phyloP scores from a whole-genome alignment of 2,329 filamentous ascomycete genomes.

The Ploettnerulaceae sp. region DNA sequence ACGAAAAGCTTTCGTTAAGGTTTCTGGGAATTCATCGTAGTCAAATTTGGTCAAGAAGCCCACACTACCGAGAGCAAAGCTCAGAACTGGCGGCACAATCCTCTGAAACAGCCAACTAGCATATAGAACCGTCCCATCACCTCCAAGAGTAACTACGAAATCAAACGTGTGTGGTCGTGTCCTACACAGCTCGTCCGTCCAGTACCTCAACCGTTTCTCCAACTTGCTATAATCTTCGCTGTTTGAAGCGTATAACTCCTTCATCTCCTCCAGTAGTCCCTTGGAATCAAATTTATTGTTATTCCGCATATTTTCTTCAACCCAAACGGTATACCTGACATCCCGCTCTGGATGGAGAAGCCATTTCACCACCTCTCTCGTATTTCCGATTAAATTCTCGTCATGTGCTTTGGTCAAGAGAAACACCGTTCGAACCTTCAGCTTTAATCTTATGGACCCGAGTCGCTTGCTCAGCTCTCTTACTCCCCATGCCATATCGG shows the following conservation, averaged over 20 bases:
- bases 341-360: constrained; percentile 66
- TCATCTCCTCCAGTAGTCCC: constrained; percentile 62
- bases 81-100: constrained; percentile 87
- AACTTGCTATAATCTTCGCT: constrained; percentile 24
- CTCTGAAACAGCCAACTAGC: constrained; percentile 96
- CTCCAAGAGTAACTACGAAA: constrained; percentile 86
- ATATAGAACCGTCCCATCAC: constrained; percentile 95
- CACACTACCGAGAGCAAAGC: constrained; percentile 84
- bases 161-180: constrained; percentile 83
- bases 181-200: constrained; percentile 75
- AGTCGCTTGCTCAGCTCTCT: constrained; percentile 83
- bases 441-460: constrained; percentile 74
- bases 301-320: constrained; percentile 69
- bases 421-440: constrained; percentile 79
- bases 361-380: constrained; percentile 75
- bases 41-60: constrained; percentile 98
- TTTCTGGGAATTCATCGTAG: constrained; percentile 68
- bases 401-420: constrained; percentile 92
- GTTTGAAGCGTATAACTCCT: constrained; percentile 39
- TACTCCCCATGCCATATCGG: constrained; percentile 96
- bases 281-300: constrained; percentile 69
- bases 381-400: constrained; percentile 69
- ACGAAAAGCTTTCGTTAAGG: constrained; percentile 64
- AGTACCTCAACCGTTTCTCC: constrained; percentile 62
- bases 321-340: constrained; percentile 70